Conservation (phyloP, 192 early-diverging fungal genomes). For the Coemansia sp. region DNA sequence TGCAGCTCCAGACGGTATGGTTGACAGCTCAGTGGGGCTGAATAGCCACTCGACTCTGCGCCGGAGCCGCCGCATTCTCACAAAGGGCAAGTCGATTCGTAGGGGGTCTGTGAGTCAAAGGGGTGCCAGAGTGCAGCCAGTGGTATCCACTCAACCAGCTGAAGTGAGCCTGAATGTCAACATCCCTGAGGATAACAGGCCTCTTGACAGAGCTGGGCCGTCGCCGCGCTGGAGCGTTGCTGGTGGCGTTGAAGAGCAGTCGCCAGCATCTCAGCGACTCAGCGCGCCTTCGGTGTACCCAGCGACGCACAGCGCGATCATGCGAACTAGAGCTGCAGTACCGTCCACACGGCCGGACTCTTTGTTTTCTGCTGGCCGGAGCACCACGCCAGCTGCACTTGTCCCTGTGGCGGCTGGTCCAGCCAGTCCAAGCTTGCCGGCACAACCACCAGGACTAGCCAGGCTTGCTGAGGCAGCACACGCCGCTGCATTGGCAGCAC, state of each 20-base stretch:
- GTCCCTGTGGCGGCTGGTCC: not conserved
- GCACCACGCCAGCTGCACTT: not conserved
- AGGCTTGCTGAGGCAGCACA: constrained; percentile 20
- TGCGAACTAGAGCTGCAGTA: not conserved
- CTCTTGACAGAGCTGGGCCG: not conserved
- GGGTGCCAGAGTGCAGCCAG: not conserved
- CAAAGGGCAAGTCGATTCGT: constrained; percentile 19
- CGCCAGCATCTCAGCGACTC: not conserved
- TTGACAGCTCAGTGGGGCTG: not conserved
- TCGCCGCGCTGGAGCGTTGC: constrained; percentile 1
- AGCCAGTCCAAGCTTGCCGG: not conserved
- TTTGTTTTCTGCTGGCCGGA: not conserved
- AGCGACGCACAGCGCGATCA: not conserved
- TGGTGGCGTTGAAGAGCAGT: not conserved
- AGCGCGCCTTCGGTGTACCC: not conserved
- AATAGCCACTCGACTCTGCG: constrained; percentile 27
- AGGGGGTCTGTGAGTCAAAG: not conserved
- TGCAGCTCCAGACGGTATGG: not conserved
- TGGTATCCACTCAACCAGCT: not conserved
- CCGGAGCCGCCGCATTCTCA: constrained; percentile 35
- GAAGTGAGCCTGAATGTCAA: not conserved
- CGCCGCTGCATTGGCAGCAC: constrained; percentile 16
- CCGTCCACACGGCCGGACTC: not conserved
- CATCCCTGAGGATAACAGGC: not conserved
- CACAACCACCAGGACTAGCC: constrained; percentile 24